Evolutionary conservation across 805 yeast species (phyloP), one percentile per base, ranked within the genome.

Genomic region (Kluyveromyces dobzhanskii): DNA sequence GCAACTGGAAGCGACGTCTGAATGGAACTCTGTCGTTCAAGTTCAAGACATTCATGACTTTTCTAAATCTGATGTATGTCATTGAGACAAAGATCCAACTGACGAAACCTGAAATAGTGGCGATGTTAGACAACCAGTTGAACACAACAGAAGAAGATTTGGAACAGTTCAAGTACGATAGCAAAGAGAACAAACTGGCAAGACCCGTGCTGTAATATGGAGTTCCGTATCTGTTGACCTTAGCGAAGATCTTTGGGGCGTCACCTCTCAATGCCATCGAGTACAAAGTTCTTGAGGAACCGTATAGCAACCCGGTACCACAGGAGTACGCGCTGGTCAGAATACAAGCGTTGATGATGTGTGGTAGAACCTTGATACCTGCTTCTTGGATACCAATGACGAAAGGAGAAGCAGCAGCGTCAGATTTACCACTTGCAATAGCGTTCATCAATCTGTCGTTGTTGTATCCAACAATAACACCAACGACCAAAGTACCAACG

Each of bases 71-170:
- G 32, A 73, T 42, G 51, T 74, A 75, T 12, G 78, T 69, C 26
- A 65, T 53, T 14, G 70, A 54, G 30, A 75, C 67, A 35, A 69
- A 60, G 24, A 75, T 51, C 82, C 82, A 76, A 14, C 76, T 66
- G 28, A 76, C 56, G 53, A 76, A 75, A 3, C 81, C 81, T 3
- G 80, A 73, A 37, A 75, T 70, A 19, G 82, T 76, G 14, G 77
- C 67, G 43, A 77, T 69, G 50, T 76, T 77, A 14, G 78, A 65
- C 38, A 77, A 67, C 82, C 83, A 78, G n/a, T 68, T 64, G 59
- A 77, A 77, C 10, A 73, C 82, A 30, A 56, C 46, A 3, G 73
- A 47, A 0, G 80, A 42, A 5, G 69, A 59, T n/a, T 69, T 60
- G 4, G 78, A 71, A 24, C 66, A 69, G 47, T 74, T 75, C 53